Conservation (phyloP, 2,329 filamentous ascomycete genomes). For the Apiospora arundinis region DNA sequence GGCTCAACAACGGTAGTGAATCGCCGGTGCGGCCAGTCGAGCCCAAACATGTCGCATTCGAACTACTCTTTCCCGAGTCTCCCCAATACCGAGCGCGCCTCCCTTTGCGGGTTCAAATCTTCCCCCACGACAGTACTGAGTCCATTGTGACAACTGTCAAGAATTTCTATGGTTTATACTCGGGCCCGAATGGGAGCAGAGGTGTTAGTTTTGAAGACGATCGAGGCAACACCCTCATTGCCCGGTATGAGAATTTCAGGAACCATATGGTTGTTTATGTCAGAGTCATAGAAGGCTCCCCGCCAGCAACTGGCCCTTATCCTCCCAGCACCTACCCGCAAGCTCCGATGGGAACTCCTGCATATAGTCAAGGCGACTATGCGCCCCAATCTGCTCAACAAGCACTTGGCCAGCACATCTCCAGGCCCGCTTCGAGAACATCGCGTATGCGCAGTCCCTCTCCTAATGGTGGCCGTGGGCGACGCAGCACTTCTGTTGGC, state of each 20-base stretch:
- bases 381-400: constrained; percentile 33
- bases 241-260: constrained; percentile 92
- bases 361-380: constrained; percentile 62
- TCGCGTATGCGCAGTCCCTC: constrained; percentile 82
- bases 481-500: constrained; percentile 77
- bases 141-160: constrained; percentile 98
- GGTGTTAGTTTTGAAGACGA: constrained; percentile 96
- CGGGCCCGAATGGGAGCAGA: constrained; percentile 69
- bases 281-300: constrained; percentile 73
- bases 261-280: constrained; percentile 95
- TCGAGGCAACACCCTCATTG: constrained; percentile 87
- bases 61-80: constrained; percentile 72
- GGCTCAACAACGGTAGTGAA: constrained; percentile 47
- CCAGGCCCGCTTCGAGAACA: constrained; percentile 72
- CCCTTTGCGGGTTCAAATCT: constrained; percentile 90
- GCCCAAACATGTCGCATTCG: constrained; percentile 80
- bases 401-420: constrained; percentile 53
- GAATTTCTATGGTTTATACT: constrained; percentile 98
- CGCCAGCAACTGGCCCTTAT: constrained; percentile 51
- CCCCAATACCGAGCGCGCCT: constrained; percentile 75
- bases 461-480: constrained; percentile 69
- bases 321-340: constrained; percentile 61
- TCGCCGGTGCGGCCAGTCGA: constrained; percentile 55
- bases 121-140: constrained; percentile 93
- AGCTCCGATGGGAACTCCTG: constrained; percentile 57